Evolutionary conservation across 371 early-diverging fungal species (phyloP), one percentile per base, ranked within the genome.

Genomic region (Zancudomyces culisetae): DNA sequence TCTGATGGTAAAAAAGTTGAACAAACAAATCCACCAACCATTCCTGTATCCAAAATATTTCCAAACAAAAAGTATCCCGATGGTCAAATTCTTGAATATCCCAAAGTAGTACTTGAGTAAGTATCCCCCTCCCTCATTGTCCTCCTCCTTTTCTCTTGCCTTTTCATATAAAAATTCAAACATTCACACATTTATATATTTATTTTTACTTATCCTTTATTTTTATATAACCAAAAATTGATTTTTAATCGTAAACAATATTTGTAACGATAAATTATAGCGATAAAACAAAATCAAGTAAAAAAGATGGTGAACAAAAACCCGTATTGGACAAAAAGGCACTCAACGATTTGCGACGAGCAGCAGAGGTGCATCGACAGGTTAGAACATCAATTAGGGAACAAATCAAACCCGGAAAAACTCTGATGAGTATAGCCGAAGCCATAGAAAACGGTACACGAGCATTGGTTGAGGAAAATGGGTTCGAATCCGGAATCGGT

Each of bases 361-460:
- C 90, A 12, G 88, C 93, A 10, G 94, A 96, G 68, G 91, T 91
- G 13, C 96, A 93, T 66, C 79, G 86, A 63, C 79, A 85, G 55
- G 79, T 93, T 3, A 85, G 99, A 46, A 62, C 71, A 49, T 85
- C 90, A 60, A 87, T 90, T 19, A 79, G 77, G 53, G 73, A 81
- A 52, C 66, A 66, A 35, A 84, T 98, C 55, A 85, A 87, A 70
- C 98, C 99, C 19, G 99, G 99, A 42, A 89, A 97, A 82, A 69
- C 79, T 39, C 81, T 98, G 85, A 83, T 83, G 19, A 92, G 92
- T 21, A 88, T 99, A 54, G 78, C 80, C 27, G 90, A 97, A 59
- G 60, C 76, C 59, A 91, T 99, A 52, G 99, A 99, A 69, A 91
- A 98, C 57, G 87, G 86, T 15, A 93, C 95, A 1, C 81, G 98